Percentiles rank a stretch among this genome's conserved stretches.
Conservation (phyloP, 1,139 yeast genomes). For the Arxiozyma slooffiae region DNA sequence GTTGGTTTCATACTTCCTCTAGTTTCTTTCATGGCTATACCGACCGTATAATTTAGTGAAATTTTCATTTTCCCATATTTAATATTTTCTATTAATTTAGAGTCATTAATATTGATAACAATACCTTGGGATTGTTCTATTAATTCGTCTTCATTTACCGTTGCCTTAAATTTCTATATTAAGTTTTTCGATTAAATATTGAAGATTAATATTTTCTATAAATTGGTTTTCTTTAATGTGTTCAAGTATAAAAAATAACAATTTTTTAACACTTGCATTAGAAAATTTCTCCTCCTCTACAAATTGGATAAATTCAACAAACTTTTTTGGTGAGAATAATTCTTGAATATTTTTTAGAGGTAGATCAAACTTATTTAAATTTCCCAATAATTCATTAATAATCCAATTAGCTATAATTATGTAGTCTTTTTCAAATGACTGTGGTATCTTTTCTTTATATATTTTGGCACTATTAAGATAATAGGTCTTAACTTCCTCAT, state of each 20-base stretch:
- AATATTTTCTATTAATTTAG: slow-evolving; percentile 49
- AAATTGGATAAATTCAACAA: slow-evolving; percentile 38
- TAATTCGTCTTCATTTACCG: slow-evolving; percentile 38
- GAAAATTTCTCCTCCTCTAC: slow-evolving; percentile 37
- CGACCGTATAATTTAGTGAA: slow-evolving; percentile 67
- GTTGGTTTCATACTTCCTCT: slow-evolving; percentile 56
- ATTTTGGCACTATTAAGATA: slow-evolving; percentile 38
- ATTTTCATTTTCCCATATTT: slow-evolving; percentile 48
- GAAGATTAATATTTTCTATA: slow-evolving; percentile 27
- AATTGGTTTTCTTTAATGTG: slow-evolving; percentile 32
- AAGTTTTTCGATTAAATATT: slow-evolving; percentile 43
- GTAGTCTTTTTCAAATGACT: slow-evolving; percentile 26
- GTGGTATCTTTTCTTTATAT: slow-evolving; percentile 22
- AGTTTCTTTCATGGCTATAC: slow-evolving; percentile 71
- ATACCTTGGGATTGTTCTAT: slow-evolving; percentile 45
- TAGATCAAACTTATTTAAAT: slow-evolving; percentile 44
- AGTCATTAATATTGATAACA: slow-evolving; percentile 36
- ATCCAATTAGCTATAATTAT: slow-evolving; percentile 64
- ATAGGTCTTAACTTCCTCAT: slow-evolving; percentile 41
- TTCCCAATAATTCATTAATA: slow-evolving; percentile 70
- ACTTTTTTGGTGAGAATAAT: slow-evolving; percentile 32
- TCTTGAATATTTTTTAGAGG: slow-evolving; percentile 31
- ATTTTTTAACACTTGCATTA: slow-evolving; percentile 53
- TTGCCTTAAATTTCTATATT: slow-evolving; percentile 36
- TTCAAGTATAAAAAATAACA: slow-evolving; percentile 51